Percentiles rank a stretch among this genome's conserved stretches.
phyloP scores from a whole-genome alignment of 768 basidiomycete genomes.

The Russula virescens region DNA sequence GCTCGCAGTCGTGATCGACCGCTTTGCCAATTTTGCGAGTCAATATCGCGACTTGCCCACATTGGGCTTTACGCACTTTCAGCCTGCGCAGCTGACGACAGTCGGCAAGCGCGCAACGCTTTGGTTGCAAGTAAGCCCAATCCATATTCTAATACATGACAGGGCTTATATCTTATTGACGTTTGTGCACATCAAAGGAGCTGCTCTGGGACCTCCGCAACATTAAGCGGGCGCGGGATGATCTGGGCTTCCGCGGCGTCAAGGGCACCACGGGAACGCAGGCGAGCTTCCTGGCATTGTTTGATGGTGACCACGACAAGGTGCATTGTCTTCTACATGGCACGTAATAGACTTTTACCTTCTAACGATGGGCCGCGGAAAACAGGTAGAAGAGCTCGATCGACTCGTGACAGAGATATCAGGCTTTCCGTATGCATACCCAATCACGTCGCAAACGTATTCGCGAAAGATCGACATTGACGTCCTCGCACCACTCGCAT shows the following conservation, averaged over 20 bases:
- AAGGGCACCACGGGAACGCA: slow-evolving; percentile 99
- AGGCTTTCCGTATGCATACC: slow-evolving; percentile 92
- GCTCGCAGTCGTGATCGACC: slow-evolving; percentile 84
- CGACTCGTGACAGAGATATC: slow-evolving; percentile 82
- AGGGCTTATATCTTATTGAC: background rate
- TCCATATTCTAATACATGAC: background rate
- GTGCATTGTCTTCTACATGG: slow-evolving; percentile 32
- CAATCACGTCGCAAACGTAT: slow-evolving; percentile 98
- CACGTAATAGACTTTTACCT: background rate
- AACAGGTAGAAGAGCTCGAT: slow-evolving; percentile 83
- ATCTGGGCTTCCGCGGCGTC: slow-evolving; percentile 95
- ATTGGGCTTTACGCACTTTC: slow-evolving; percentile 97
- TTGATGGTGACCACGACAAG: slow-evolving; percentile 94
- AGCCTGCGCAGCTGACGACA: slow-evolving; percentile 96
- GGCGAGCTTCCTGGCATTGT: slow-evolving; percentile 89
- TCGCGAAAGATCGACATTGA: slow-evolving; percentile 97
- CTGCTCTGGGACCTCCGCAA: slow-evolving; percentile 96
- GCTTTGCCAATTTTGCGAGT: slow-evolving; percentile 77
- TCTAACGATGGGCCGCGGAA: slow-evolving; percentile 25
- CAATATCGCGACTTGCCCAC: slow-evolving; percentile 87
- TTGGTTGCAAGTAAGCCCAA: slow-evolving; percentile 76
- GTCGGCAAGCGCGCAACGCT: slow-evolving; percentile 95
- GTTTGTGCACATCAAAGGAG: slow-evolving; percentile 46
- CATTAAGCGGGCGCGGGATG: slow-evolving; percentile 80
- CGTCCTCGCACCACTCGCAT: slow-evolving; percentile 84